Percentiles rank a stretch among this genome's conserved stretches.
Evolutionary conservation across 2,329 filamentous ascomycete species (phyloP).

Genomic region (Curvularia verruculosa): DNA sequence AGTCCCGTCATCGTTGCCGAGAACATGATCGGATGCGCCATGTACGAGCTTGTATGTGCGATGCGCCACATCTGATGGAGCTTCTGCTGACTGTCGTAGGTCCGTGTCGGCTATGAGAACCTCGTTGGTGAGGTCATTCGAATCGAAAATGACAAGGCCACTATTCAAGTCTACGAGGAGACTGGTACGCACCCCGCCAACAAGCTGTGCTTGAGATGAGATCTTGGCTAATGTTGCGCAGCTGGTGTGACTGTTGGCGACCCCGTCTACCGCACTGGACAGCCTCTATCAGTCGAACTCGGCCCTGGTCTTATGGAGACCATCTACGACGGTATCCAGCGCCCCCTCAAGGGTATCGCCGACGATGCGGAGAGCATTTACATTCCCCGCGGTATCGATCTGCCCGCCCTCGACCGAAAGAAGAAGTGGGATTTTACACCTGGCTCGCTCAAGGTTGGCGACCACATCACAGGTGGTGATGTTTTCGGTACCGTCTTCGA

Average conservation of each 20-base stretch:
- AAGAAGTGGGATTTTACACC: constrained; percentile 98
- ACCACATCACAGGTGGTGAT: constrained; percentile 95
- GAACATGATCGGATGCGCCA: constrained; percentile 98
- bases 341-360: constrained; percentile 86
- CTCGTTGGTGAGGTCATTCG: constrained; percentile 98
- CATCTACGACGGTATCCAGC: constrained; percentile 99
- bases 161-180: constrained; percentile 99
- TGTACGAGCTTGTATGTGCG: constrained; percentile 90
- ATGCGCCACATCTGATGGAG: background rate
- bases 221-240: constrained; percentile 48
- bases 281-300: constrained; percentile 96
- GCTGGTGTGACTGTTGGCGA: constrained; percentile 96
- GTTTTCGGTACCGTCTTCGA: constrained; percentile 95
- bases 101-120: constrained; percentile 88
- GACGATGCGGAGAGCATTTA: constrained; percentile 85
- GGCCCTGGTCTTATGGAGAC: constrained; percentile 97
- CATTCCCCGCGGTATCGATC: constrained; percentile 90
- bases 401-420: constrained; percentile 84
- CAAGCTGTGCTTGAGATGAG: background rate
- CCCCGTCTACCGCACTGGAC: constrained; percentile 86
- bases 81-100: constrained; percentile 57
- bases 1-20: constrained; percentile 94
- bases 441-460: constrained; percentile 82
- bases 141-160: constrained; percentile 93
- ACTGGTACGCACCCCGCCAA: constrained; percentile 68